These are phyloP conservation scores for Blastocystis sp. DNA, from an alignment of 352 stramenopile genomes.

Conservation along the genomic window DNA sequence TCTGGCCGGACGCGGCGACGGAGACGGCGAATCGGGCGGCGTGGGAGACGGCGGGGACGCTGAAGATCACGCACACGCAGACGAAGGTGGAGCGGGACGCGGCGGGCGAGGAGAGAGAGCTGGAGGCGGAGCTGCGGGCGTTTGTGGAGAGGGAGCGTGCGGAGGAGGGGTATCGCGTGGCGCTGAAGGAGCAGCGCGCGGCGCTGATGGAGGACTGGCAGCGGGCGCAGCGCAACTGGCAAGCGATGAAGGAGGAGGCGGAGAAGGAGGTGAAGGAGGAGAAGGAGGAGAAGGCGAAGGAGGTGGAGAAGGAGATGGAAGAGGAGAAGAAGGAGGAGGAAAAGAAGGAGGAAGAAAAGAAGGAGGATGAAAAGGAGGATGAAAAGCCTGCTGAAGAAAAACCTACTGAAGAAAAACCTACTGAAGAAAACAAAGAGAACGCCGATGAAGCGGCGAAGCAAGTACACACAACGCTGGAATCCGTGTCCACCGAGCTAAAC, in stretches of 20 bases:
- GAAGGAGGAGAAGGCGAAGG: neutral
- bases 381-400: neutral
- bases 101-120: neutral
- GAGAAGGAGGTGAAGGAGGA: neutral
- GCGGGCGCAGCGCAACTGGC: neutral
- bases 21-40: neutral
- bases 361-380: neutral
- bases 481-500: neutral
- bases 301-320: neutral
- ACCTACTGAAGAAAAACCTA: too few species aligned
- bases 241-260: neutral
- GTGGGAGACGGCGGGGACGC: neutral
- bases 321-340: neutral
- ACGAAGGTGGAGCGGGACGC: neutral
- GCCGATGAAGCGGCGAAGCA: too few species aligned
- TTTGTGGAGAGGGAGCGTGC: neutral
- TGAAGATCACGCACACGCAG: slow-evolving; percentile 18
- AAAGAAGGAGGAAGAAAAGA: neutral
- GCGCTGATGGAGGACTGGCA: neutral
- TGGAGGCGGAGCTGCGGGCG: neutral
- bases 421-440: too few species aligned
- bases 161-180: neutral
- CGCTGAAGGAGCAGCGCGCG: neutral
- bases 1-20: neutral
- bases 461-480: too few species aligned